phyloP scores from a whole-genome alignment of 495 filamentous ascomycete genomes.

The Physcia stellaris region DNA sequence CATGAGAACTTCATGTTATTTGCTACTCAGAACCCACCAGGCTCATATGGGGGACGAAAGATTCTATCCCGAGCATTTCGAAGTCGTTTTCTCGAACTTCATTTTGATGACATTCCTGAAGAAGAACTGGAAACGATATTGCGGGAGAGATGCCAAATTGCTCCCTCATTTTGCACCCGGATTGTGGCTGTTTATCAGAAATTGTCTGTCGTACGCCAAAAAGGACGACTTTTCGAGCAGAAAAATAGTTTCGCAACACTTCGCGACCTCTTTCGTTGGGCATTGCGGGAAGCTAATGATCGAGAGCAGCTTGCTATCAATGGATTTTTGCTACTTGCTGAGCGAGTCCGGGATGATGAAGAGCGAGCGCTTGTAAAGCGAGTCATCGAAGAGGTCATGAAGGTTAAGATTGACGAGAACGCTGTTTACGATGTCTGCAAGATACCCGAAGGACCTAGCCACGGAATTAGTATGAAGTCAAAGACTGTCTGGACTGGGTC shows the following conservation, averaged over 20 bases:
- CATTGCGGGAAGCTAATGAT: slow-evolving; percentile 70
- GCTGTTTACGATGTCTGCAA: slow-evolving; percentile 52
- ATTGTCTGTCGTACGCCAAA: slow-evolving; percentile 76
- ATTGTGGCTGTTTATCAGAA: slow-evolving; percentile 94
- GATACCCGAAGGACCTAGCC: background rate
- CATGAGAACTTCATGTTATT: slow-evolving; percentile 96
- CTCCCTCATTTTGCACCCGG: slow-evolving; percentile 75
- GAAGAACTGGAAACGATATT: slow-evolving; percentile 89
- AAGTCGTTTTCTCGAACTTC: slow-evolving; percentile 91
- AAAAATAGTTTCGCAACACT: slow-evolving; percentile 96
- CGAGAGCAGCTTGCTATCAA: slow-evolving; percentile 80
- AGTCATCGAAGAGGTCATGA: slow-evolving; percentile 88
- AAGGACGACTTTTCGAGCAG: slow-evolving; percentile 84
- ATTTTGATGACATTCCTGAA: slow-evolving; percentile 96
- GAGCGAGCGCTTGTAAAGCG: slow-evolving; percentile 73
- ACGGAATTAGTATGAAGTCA: slow-evolving; percentile 13
- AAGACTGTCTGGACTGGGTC: slow-evolving; percentile 86
- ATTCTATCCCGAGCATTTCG: slow-evolving; percentile 85
- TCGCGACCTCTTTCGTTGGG: slow-evolving; percentile 94
- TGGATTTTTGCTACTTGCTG: slow-evolving; percentile 90
- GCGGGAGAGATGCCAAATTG: slow-evolving; percentile 72
- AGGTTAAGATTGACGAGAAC: slow-evolving; percentile 61
- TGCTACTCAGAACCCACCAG: slow-evolving; percentile 96
- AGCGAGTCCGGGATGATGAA: slow-evolving; percentile 82
- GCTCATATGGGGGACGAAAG: slow-evolving; percentile 90